Evolutionary conservation across 768 basidiomycete species (phyloP), one percentile per base, ranked within the genome.

Genomic region (Tulasnella sp.): DNA sequence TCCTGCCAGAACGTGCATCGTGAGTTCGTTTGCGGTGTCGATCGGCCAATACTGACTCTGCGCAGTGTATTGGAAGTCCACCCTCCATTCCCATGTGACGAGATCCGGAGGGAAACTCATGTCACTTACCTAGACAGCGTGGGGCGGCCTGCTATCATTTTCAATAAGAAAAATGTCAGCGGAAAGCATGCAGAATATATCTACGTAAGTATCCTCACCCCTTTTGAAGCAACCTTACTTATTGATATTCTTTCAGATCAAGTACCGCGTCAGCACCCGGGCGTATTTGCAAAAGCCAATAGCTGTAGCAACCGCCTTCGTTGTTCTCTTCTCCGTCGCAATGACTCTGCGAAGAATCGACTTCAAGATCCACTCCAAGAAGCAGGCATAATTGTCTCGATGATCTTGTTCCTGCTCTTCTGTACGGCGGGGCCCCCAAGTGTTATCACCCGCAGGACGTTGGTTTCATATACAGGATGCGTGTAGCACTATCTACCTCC

Each of bases 1-100:
- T 93, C 61, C 69, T 99, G 23, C 94, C 94, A 1, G 96, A 99
- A 68, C 93, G 91, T n/a, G 92, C 93, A 31, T 85, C 75, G 93
- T 96, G 66, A 75, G 91, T 75, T 29, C 19, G 61, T 17, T 34
- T 46, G 4, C 39, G 34, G 6, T 53, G 17, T 11, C 34, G 21
- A 31, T 21, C 48, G 27, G 46, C 39, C 49, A 31, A 27, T 43
- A 37, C 43, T 21, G 45, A 63, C 62, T 25, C 41, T 40, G 65
- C 43, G 12, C 64, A 97, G 94, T 53, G 82, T 93, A 64, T 73
- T 96, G 60, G 75, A 83, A 60, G 79, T 87, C 49, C 72, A 71
- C 41, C 73, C 82, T 6, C 93, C 94, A 1, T 97, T 93, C 76
- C 74, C 83, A 5, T 77, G 89, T 11, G 69, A 81, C 53, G 72